Conservation (phyloP, 306 rosid genomes). For the Dryas drummondii region DNA sequence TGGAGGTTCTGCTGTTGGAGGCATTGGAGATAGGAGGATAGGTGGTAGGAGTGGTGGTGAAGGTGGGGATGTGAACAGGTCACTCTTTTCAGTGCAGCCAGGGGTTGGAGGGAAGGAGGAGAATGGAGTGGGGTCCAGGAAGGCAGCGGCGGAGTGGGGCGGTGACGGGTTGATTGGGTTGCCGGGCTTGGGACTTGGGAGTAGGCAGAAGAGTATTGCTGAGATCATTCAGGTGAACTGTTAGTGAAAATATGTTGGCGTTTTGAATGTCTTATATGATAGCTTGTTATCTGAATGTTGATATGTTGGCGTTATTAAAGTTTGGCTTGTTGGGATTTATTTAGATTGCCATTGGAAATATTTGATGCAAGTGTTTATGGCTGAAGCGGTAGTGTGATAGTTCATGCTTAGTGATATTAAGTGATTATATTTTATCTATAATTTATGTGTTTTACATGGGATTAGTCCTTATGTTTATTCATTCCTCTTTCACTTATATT, state of each 20-base stretch:
- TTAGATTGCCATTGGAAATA: not conserved
- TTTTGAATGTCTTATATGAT: not conserved
- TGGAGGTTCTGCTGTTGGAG: conserved; percentile 37
- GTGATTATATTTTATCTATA: not conserved
- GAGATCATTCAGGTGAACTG: conserved; percentile 50
- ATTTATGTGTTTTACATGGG: not conserved
- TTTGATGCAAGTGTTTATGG: not conserved
- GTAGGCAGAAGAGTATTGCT: conserved; percentile 48
- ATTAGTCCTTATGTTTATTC: not conserved
- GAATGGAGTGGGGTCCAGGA: conserved; percentile 24
- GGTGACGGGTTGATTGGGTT: conserved; percentile 51
- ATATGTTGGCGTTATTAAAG: not conserved
- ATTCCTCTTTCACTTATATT: not conserved
- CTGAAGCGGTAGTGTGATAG: not conserved
- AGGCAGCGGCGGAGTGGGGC: conserved; percentile 39
- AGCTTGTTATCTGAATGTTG: conserved; percentile 17
- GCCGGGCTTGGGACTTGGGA: conserved; percentile 49
- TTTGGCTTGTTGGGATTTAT: too few species aligned
- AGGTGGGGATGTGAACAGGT: conserved; percentile 8
- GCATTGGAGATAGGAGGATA: conserved; percentile 44
- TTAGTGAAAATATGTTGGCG: not conserved
- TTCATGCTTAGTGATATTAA: not conserved
- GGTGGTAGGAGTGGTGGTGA: conserved; percentile 22
- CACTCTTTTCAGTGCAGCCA: conserved; percentile 46
- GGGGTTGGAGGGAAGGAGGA: conserved; percentile 40